Evolutionary conservation across 2,329 filamentous ascomycete species (phyloP).

Genomic region (Lecanicillium sp.): DNA sequence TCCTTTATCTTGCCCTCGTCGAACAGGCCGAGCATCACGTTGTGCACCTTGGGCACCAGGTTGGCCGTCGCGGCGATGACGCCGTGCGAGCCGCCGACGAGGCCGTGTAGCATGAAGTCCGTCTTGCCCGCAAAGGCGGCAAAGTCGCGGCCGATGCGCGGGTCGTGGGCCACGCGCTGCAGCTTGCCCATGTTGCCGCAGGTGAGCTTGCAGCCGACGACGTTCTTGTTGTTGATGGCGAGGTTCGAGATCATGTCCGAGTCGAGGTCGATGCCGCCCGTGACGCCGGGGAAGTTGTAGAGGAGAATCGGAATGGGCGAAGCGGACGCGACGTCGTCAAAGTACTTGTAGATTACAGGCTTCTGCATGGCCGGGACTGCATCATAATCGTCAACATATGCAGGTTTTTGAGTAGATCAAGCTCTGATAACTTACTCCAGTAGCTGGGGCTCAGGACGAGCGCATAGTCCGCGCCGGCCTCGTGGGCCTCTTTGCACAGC

Average conservation of each 20-base stretch:
- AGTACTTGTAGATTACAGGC: conserved; percentile 45
- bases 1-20: conserved; percentile 27
- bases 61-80: conserved; percentile 37
- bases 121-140: conserved; percentile 33
- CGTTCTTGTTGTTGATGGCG: conserved; percentile 45
- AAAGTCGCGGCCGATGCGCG: conserved; percentile 25
- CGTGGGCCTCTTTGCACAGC: conserved; percentile 62
- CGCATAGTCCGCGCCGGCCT: conserved; percentile 68
- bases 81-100: conserved; percentile 32
- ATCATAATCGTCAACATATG: neutral
- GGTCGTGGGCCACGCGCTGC: conserved; percentile 39
- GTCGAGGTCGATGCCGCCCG: conserved; percentile 53
- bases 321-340: conserved; percentile 54
- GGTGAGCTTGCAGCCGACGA: conserved; percentile 59
- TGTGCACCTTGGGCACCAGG: conserved; percentile 32
- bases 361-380: conserved; percentile 14
- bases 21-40: conserved; percentile 29
- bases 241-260: conserved; percentile 54
- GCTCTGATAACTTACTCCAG: conserved; percentile 29
- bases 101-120: conserved; percentile 36
- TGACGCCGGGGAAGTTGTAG: conserved; percentile 61
- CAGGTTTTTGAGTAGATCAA: neutral
- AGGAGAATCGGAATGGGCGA: conserved; percentile 57
- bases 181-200: conserved; percentile 62
- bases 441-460: conserved; percentile 73